Conservation (phyloP, 1,139 yeast species). For the Suhomyces bolitotheri region DNA sequence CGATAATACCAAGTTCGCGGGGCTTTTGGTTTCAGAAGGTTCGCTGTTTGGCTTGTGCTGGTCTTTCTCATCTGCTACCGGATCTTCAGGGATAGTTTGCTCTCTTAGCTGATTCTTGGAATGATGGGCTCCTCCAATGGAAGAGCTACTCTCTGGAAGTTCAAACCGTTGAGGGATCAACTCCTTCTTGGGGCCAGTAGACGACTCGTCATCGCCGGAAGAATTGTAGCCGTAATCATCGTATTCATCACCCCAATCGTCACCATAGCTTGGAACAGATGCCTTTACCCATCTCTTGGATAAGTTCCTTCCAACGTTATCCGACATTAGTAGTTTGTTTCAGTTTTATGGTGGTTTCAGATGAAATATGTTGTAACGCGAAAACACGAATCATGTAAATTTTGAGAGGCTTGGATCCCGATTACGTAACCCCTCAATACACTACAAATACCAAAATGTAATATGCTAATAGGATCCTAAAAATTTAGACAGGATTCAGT, state of each 20-base stretch:
- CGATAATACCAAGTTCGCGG: conserved; percentile 33
- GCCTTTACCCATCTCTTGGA: conserved; percentile 69
- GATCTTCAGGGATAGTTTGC: neutral
- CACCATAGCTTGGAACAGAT: conserved; percentile 58
- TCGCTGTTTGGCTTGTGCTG: neutral
- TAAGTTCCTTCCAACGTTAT: conserved; percentile 53
- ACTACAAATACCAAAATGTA: neutral
- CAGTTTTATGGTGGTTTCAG: neutral
- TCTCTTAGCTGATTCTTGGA: neutral
- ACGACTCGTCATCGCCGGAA: conserved; percentile 10
- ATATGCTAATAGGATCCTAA: too few relatives aligned
- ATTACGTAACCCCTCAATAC: conserved; percentile 2
- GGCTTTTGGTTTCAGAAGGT: neutral
- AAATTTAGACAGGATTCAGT: too few relatives aligned
- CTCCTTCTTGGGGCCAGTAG: conserved; percentile 1
- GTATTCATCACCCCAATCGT: conserved; percentile 54
- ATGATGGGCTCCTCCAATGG: neutral
- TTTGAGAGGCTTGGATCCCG: neutral
- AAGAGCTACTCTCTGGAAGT: neutral
- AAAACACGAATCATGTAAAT: conserved; percentile 6
- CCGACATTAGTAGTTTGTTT: conserved; percentile 33
- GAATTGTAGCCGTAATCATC: conserved; percentile 33
- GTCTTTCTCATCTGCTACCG: neutral
- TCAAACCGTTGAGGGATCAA: conserved; percentile 13
- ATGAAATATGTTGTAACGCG: too few relatives aligned